Base-by-base conservation (phyloP, 352 stramenopile genomes). In the Bremia lactucae region DNA sequence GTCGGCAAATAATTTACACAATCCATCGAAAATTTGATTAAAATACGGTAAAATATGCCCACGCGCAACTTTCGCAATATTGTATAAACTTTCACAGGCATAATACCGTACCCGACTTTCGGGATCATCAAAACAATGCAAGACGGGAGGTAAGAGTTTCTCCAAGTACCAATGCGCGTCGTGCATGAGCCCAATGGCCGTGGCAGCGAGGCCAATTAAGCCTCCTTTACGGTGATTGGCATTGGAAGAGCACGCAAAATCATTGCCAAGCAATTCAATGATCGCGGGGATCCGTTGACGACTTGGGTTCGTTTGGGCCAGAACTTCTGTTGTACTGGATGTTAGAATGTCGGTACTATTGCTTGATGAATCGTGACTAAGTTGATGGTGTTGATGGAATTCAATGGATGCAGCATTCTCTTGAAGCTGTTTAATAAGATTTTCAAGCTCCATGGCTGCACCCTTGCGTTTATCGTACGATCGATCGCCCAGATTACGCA, bases 401-500 rank as follows among this genome's bases (percentile, higher is more conserved):
- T 83, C 70, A 13, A 81, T 62, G 1, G 61, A 75, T 23, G 83
- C 96, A 3, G 92, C 83, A 38, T 87, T 95, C 52, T 98, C 92
- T 53, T 96, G 87, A 13, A 99, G 71, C 29, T 90, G 85, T 65
- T 98, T 98, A 45, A 99, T 96, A 15, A 98, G 71, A 49, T 96
- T 95, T 76, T 99, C 96, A 21, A 99, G 92, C 69, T 99, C 96
- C 42, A 98, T 82, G 6, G 96, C 96, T 1, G 96, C 96, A 56
- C 95, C 96, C 68, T 99, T 99, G 42, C 96, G 87, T 71, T 99
- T 99, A 55, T 99, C 96, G 65, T 99, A 99, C 10, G 90, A 98
- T 13, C 95, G 78, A 64, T 99, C 96, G 22, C 96, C 95, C 20
- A 99, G 76, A 39, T 93, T 95, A 31, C 78, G 73, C 80, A 89